Percentiles rank a stretch among this genome's conserved stretches.
Evolutionary conservation across 768 basidiomycete genomes (phyloP).

Genomic region (Chalciporus chontae): DNA sequence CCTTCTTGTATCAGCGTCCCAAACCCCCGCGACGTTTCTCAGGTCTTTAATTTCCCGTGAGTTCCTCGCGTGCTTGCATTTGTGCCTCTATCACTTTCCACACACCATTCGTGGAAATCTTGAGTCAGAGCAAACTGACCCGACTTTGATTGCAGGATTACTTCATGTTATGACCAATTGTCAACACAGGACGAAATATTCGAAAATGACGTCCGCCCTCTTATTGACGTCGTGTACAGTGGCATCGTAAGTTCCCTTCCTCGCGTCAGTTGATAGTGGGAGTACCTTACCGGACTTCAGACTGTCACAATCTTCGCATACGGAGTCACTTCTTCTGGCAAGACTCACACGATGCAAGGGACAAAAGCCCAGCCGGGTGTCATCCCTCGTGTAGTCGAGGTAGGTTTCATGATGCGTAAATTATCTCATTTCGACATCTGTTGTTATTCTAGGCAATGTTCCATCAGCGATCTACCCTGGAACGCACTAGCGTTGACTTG

Average conservation of each 20-base stretch:
- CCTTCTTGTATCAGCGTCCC: constrained; percentile 57
- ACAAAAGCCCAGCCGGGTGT: constrained; percentile 70
- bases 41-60: constrained; percentile 78
- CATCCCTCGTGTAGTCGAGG: constrained; percentile 78
- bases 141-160: constrained; percentile 44
- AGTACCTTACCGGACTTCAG: constrained; percentile 32
- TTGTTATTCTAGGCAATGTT: constrained; percentile 50
- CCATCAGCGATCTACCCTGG: constrained; percentile 39
- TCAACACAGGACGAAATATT: constrained; percentile 80
- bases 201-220: constrained; percentile 66
- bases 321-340: constrained; percentile 88
- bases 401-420: constrained; percentile 28
- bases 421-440: not conserved
- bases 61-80: constrained; percentile 17
- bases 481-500: constrained; percentile 44
- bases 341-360: constrained; percentile 94
- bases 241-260: constrained; percentile 56
- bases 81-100: not conserved
- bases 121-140: constrained; percentile 2
- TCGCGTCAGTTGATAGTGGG: not conserved
- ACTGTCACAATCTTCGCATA: constrained; percentile 88
- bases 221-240: constrained; percentile 73
- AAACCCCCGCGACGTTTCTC: constrained; percentile 65
- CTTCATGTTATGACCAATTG: constrained; percentile 69
- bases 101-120: not conserved